phyloP scores from a whole-genome alignment of 139 green algal genomes.

The Chlamydomonas eustigma region DNA sequence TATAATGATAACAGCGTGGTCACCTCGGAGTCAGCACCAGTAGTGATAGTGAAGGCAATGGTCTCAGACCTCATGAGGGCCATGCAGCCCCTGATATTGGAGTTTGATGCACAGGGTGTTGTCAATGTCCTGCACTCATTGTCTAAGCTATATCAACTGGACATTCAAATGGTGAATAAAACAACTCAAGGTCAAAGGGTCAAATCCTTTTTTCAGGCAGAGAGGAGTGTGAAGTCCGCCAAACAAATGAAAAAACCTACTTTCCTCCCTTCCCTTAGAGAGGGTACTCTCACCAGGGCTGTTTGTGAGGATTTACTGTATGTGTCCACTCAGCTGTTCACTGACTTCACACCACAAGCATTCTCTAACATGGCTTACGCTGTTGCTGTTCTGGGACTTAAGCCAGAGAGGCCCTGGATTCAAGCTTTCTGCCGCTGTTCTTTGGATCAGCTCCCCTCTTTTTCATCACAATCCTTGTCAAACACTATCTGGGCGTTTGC shows the following conservation, averaged over 20 bases:
- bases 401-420: background rate
- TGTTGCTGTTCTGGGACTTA: background rate
- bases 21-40: background rate
- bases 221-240: background rate
- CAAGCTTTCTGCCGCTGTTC: background rate
- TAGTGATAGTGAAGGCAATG: background rate
- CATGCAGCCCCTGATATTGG: background rate
- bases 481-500: slow-evolving; percentile 6
- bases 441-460: background rate
- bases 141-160: background rate
- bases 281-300: background rate
- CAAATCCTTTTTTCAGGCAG: background rate
- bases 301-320: slow-evolving; percentile 15
- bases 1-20: background rate
- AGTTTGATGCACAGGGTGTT: slow-evolving; percentile 6
- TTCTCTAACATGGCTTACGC: background rate
- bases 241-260: background rate
- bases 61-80: background rate
- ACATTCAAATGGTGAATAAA: background rate
- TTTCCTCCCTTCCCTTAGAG: background rate
- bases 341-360: slow-evolving; percentile 12
- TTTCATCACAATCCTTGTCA: background rate
- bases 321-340: slow-evolving; percentile 27
- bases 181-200: background rate
- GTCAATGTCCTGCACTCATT: slow-evolving; percentile 6